Conservation (phyloP, 352 stramenopile species). For the Globisporangium orthogonon region DNA sequence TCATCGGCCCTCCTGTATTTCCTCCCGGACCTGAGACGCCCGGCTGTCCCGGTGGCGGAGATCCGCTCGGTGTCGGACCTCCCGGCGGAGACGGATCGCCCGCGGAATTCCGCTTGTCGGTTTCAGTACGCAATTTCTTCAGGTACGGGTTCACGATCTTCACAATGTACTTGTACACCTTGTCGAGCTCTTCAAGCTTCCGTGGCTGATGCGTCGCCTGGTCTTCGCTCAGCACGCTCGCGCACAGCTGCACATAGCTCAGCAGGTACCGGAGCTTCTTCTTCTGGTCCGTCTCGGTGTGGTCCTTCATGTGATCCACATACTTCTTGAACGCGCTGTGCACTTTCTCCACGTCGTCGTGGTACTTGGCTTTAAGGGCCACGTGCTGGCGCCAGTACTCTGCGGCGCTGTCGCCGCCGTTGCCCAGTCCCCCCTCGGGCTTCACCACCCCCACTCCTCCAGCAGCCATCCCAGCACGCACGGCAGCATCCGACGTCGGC, state of each 20-base stretch:
- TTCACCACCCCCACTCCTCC: slow-evolving; percentile 2
- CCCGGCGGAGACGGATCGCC: neutral
- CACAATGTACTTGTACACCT: slow-evolving; percentile 88
- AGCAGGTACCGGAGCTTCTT: slow-evolving; percentile 82
- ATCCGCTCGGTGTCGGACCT: neutral
- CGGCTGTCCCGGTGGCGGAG: slow-evolving; percentile 7
- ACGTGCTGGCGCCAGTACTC: slow-evolving; percentile 80
- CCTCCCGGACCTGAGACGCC: slow-evolving; percentile 1
- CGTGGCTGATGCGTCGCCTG: slow-evolving; percentile 58
- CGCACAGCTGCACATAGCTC: slow-evolving; percentile 78
- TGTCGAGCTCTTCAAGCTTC: slow-evolving; percentile 81
- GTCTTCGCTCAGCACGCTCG: slow-evolving; percentile 72
- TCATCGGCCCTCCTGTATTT: slow-evolving; percentile 13
- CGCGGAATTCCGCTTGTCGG: slow-evolving; percentile 41
- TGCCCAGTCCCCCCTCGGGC: slow-evolving; percentile 13
- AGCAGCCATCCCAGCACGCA: slow-evolving; percentile 1
- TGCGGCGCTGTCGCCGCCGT: slow-evolving; percentile 34
- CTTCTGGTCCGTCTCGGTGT: slow-evolving; percentile 83
- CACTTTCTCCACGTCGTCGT: slow-evolving; percentile 80
- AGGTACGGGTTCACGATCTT: slow-evolving; percentile 85
- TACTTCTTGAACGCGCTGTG: slow-evolving; percentile 86
- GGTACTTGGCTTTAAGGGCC: slow-evolving; percentile 72
- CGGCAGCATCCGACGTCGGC: neutral
- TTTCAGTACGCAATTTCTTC: slow-evolving; percentile 82
- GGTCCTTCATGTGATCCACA: slow-evolving; percentile 84